Evolutionary conservation across 306 rosid species (phyloP).

Genomic region (Aeschynomene evenia): DNA sequence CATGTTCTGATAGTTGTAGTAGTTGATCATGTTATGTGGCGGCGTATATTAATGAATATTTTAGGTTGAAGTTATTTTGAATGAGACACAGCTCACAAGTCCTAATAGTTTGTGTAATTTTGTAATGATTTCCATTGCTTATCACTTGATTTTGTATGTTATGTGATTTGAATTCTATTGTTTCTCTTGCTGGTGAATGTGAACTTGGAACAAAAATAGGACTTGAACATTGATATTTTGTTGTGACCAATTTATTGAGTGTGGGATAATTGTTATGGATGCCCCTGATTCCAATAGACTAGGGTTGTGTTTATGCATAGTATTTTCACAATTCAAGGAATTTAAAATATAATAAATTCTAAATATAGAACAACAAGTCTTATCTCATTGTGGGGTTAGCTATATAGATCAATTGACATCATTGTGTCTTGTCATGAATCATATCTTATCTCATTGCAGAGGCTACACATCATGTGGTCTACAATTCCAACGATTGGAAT

Average conservation of each 20-base stretch:
- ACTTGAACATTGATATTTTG: background rate
- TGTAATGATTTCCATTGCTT: background rate
- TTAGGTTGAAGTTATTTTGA: background rate
- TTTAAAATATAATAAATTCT: too few relatives aligned
- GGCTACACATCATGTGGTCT: too few relatives aligned
- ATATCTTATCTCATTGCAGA: too few relatives aligned
- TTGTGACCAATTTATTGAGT: background rate
- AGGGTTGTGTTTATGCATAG: too few relatives aligned
- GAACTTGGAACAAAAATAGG: background rate
- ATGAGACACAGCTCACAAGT: background rate
- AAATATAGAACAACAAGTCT: too few relatives aligned
- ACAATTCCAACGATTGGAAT: background rate
- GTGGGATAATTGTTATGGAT: too few relatives aligned
- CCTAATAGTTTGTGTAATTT: background rate
- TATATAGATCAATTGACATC: too few relatives aligned
- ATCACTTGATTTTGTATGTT: background rate
- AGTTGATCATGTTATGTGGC: background rate
- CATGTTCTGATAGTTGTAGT: too few relatives aligned
- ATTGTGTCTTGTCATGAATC: too few relatives aligned
- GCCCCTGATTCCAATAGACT: too few relatives aligned
- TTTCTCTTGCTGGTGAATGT: background rate
- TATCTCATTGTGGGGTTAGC: too few relatives aligned
- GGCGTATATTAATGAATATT: background rate
- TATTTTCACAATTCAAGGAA: too few relatives aligned
- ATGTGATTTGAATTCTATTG: background rate